phyloP scores from a whole-genome alignment of 1,139 yeast genomes.

The Geotrichum restrictum region DNA sequence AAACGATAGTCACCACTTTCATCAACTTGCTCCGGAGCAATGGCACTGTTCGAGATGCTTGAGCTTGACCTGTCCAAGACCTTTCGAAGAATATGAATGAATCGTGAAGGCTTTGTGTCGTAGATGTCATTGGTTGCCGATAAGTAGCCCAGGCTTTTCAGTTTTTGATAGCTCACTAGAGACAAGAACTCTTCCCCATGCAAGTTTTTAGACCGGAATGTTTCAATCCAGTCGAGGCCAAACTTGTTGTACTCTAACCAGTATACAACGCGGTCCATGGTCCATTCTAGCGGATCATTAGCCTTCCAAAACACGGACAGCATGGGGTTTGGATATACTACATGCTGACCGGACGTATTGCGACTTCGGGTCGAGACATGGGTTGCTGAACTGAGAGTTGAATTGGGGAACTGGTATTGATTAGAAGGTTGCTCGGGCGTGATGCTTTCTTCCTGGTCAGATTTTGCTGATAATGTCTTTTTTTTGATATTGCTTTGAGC shows the following conservation, averaged over 20 bases:
- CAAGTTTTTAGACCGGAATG: slow-evolving; percentile 57
- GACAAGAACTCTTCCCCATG: slow-evolving; percentile 63
- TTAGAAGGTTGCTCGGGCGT: background rate
- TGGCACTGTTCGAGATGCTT: slow-evolving; percentile 19
- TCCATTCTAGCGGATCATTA: slow-evolving; percentile 55
- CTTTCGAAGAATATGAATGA: slow-evolving; percentile 50
- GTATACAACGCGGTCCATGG: slow-evolving; percentile 56
- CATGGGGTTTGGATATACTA: slow-evolving; percentile 21
- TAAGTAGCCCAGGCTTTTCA: slow-evolving; percentile 42
- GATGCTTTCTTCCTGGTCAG: too few relatives aligned
- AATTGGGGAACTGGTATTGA: background rate
- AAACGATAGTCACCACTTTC: slow-evolving; percentile 12
- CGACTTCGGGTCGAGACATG: slow-evolving; percentile 20
- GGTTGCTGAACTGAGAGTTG: slow-evolving; percentile 5
- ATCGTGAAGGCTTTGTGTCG: slow-evolving; percentile 52
- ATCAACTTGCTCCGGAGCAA: background rate
- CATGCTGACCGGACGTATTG: slow-evolving; percentile 23
- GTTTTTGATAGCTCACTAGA: slow-evolving; percentile 62
- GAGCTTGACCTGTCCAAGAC: slow-evolving; percentile 42
- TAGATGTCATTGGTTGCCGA: slow-evolving; percentile 42
- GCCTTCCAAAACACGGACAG: slow-evolving; percentile 33
- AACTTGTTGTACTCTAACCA: slow-evolving; percentile 71
- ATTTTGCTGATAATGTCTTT: too few relatives aligned
- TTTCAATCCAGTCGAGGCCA: slow-evolving; percentile 66
- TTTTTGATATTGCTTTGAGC: too few relatives aligned